A percentile compares a stretch with the other conserved stretches of the same genome.
Conservation (phyloP, 352 stramenopile species). For the Pythium coloratum region DNA sequence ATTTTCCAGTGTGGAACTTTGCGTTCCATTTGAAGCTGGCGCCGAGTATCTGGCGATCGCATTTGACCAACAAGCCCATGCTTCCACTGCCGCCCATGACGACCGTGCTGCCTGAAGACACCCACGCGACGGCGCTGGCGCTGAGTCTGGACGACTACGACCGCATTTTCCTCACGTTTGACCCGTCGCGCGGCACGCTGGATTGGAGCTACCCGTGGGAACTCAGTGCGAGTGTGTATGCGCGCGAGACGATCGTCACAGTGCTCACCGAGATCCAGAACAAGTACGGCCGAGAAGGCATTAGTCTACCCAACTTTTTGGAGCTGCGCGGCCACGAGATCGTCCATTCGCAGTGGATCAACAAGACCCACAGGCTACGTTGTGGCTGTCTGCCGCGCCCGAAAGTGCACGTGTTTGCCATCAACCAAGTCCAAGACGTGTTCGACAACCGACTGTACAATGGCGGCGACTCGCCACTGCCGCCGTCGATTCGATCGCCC, state of each 20-base stretch:
- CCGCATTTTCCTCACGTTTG: conserved; percentile 40
- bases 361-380: conserved; percentile 30
- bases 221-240: conserved; percentile 83
- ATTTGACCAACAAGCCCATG: conserved; percentile 57
- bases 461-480: conserved; percentile 13
- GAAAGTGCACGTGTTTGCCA: conserved; percentile 76
- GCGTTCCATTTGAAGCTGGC: conserved; percentile 77
- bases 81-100: conserved; percentile 43
- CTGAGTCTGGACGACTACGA: conserved; percentile 13
- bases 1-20: conserved; percentile 35
- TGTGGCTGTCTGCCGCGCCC: conserved; percentile 47
- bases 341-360: conserved; percentile 31
- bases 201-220: conserved; percentile 90
- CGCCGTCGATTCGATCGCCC: conserved; percentile 13
- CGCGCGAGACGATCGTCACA: conserved; percentile 29
- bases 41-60: conserved; percentile 72
- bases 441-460: conserved; percentile 73
- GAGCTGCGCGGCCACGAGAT: conserved; percentile 61
- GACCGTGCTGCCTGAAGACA: conserved; percentile 16
- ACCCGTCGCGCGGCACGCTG: conserved; percentile 39
- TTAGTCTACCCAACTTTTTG: conserved; percentile 61
- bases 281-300: conserved; percentile 32
- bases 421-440: conserved; percentile 86
- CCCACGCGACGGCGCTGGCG: conserved; percentile 14
- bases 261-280: conserved; percentile 35